phyloP scores from a whole-genome alignment of 2,329 filamentous ascomycete species.

The Neofusicoccum parvum region DNA sequence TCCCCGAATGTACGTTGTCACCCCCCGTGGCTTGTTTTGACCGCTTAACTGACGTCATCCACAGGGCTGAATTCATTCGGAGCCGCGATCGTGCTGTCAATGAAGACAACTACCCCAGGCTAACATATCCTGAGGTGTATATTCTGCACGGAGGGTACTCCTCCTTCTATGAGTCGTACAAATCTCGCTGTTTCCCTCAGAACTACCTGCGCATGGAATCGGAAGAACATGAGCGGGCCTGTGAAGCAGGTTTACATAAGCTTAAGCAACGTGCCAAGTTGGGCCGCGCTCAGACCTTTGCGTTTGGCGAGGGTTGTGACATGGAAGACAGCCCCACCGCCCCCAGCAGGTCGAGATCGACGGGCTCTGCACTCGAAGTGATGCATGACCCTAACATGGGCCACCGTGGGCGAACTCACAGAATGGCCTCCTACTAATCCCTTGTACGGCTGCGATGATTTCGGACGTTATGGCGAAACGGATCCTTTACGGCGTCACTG shows the following conservation, averaged over 20 bases:
- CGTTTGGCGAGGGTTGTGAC: constrained; percentile 73
- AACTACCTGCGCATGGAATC: constrained; percentile 97
- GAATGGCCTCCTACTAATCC: constrained; percentile 42
- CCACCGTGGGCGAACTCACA: constrained; percentile 28
- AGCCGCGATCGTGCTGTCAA: constrained; percentile 86
- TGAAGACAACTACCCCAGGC: constrained; percentile 78
- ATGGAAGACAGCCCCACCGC: constrained; percentile 66
- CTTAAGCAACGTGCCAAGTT: constrained; percentile 88
- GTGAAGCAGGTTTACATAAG: constrained; percentile 91
- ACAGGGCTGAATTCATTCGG: constrained; percentile 80
- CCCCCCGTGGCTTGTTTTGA: background rate
- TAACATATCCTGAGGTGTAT: constrained; percentile 97
- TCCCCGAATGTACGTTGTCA: constrained; percentile 71
- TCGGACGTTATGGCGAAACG: constrained; percentile 33
- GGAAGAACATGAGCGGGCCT: constrained; percentile 87
- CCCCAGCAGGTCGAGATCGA: constrained; percentile 37
- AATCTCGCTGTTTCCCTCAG: constrained; percentile 82
- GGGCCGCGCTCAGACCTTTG: constrained; percentile 87
- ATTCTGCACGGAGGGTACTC: constrained; percentile 97
- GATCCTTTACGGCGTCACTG: constrained; percentile 38
- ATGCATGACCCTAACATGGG: constrained; percentile 21
- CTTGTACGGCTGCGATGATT: constrained; percentile 20
- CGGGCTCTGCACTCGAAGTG: constrained; percentile 33
- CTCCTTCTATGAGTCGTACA: constrained; percentile 81
- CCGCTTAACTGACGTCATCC: constrained; percentile 26